These are phyloP conservation scores for Trichoderma asperelloides DNA, from an alignment of 495 filamentous ascomycete species.

Conservation along the genomic window DNA sequence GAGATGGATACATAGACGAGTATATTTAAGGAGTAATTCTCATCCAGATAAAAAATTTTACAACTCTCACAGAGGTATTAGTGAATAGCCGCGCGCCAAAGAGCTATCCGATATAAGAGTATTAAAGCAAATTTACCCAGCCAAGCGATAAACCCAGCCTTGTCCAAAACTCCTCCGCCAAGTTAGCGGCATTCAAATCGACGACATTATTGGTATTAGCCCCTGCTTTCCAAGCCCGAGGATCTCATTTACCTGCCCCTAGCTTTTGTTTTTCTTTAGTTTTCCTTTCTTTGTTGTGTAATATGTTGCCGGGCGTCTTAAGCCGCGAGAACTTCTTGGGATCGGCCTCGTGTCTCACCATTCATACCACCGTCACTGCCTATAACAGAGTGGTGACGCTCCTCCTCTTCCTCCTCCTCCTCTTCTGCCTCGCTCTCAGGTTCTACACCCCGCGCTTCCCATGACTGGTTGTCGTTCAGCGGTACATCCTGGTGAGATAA, in stretches of 20 bases:
- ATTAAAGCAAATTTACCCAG: background rate
- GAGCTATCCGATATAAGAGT: background rate
- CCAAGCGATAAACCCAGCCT: background rate
- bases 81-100: background rate
- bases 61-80: background rate
- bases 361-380: slow-evolving; percentile 36
- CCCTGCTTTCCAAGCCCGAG: background rate
- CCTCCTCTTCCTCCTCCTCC: slow-evolving; percentile 44
- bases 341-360: slow-evolving; percentile 38
- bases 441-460: slow-evolving; percentile 71
- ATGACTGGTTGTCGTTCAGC: slow-evolving; percentile 76
- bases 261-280: background rate
- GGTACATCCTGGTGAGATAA: slow-evolving; percentile 78
- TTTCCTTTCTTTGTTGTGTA: background rate
- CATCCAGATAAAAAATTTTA: background rate
- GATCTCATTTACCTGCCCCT: background rate
- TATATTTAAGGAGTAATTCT: background rate
- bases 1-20: too few species aligned
- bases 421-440: slow-evolving; percentile 57
- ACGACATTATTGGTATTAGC: background rate
- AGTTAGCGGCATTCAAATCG: background rate
- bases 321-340: slow-evolving; percentile 25
- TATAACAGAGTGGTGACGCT: slow-evolving; percentile 29
- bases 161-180: slow-evolving; percentile 6
- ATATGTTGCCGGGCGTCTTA: background rate